Evolutionary conservation across 805 yeast genomes (phyloP), one percentile per base, ranked within the genome.

Genomic region (Candida parachauliodes): DNA sequence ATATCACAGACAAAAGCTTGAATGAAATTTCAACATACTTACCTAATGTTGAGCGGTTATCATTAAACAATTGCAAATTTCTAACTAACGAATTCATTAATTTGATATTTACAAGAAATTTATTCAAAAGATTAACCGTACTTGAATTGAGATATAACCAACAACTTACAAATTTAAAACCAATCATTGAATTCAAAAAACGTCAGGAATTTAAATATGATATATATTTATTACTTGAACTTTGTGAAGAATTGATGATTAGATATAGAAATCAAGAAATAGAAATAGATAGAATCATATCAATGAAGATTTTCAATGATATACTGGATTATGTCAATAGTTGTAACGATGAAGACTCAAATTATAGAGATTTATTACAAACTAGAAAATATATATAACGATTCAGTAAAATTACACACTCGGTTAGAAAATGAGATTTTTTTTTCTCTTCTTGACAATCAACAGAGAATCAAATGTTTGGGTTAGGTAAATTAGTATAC

Each of bases 11-110:
- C 61, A 70, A 77, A 29, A 70, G 85, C 4, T 64, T 89, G 11
- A 87, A 95, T 95, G 89, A 83, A 50, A 60, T 89, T 23, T 88
- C 88, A 0, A 57, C 73, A 12, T 55, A 67, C 36, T 55, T 67
- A 39, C 79, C 79, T 16, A 49, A 54, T 1, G 50, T 89, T 3
- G 78, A 77, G 48, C 67, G 96, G 36, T 62, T 88, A 15, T 83
- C 94, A 6, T 55, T 88, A 36, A 88, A 88, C 57, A 78, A 80
- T 49, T 88, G 97, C 55, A 65, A 70, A 21, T 51, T 57, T 17
- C 53, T 85, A 24, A 74, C 85, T 12, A 70, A 83, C 51, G 70
- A 70, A 36, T 74, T 82, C 2, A 51, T 83, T 3, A 86, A 87
- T 3, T 59, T 67, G 26, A 57, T 68, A 1, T 49, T 76, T 35